Percentiles rank a stretch among this genome's conserved stretches.
phyloP scores from a whole-genome alignment of 2,329 filamentous ascomycete genomes.

The Penicillium sp. region DNA sequence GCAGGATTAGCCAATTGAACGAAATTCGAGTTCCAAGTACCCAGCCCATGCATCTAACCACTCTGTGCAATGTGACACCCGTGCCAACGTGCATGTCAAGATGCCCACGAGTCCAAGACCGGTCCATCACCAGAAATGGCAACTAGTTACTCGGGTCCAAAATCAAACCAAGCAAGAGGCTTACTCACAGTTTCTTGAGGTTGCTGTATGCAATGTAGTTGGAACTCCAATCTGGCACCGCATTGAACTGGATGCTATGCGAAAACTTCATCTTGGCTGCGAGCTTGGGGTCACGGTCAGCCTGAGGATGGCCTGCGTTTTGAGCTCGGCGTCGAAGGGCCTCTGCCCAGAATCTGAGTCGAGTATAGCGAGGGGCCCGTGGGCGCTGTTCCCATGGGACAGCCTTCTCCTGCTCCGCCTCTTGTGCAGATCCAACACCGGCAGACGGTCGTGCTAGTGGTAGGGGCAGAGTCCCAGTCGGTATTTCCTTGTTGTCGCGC shows the following conservation, averaged over 20 bases:
- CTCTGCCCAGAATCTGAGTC: slow-evolving; percentile 32
- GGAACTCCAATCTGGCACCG: slow-evolving; percentile 98
- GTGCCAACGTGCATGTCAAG: slow-evolving; percentile 3
- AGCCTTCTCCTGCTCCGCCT: slow-evolving; percentile 13
- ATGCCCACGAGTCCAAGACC: slow-evolving; percentile 1
- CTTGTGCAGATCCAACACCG: slow-evolving; percentile 4
- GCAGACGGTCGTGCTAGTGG: slow-evolving; percentile 11
- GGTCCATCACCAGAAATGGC: neutral
- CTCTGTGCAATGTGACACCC: slow-evolving; percentile 23
- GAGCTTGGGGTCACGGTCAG: slow-evolving; percentile 41
- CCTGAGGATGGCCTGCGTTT: slow-evolving; percentile 6
- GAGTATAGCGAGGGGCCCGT: slow-evolving; percentile 13
- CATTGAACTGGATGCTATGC: slow-evolving; percentile 98
- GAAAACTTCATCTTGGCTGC: slow-evolving; percentile 98
- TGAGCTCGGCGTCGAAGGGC: slow-evolving; percentile 28
- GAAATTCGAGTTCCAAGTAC: slow-evolving; percentile 5
- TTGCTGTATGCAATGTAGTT: slow-evolving; percentile 99
- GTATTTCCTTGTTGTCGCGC: slow-evolving; percentile 1
- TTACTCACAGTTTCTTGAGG: slow-evolving; percentile 86
- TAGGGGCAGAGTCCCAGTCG: slow-evolving; percentile 6
- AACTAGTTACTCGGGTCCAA: neutral
- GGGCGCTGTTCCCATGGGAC: slow-evolving; percentile 5
- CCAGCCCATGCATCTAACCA: slow-evolving; percentile 7
- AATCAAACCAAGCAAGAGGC: neutral
- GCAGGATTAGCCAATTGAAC: slow-evolving; percentile 8